Conservation (phyloP, 768 basidiomycete species). For the Leccinum barrowsii region DNA sequence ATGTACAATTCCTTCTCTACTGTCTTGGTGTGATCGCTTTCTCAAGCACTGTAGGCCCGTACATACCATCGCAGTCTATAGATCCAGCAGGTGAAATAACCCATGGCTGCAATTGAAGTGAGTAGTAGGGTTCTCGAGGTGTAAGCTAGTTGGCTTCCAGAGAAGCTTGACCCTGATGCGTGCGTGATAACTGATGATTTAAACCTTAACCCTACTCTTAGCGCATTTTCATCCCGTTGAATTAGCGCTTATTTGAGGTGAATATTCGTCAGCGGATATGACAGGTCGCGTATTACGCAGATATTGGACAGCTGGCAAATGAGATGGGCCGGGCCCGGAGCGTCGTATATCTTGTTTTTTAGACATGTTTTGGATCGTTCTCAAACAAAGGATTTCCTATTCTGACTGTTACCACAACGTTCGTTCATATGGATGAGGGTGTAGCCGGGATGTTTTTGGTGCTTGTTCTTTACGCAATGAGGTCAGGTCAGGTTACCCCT, state of each 20-base stretch:
- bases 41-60: neutral
- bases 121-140: too few species aligned
- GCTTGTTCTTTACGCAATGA: neutral
- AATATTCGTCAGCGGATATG: neutral
- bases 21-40: neutral
- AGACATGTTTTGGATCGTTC: neutral
- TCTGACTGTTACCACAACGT: neutral
- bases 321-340: neutral
- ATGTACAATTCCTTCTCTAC: neutral
- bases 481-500: neutral
- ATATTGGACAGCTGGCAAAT: neutral
- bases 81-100: neutral
- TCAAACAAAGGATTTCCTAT: neutral
- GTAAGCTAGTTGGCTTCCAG: neutral
- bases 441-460: neutral
- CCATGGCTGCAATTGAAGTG: neutral
- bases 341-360: neutral
- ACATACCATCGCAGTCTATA: neutral
- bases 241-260: neutral
- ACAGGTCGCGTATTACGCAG: neutral
- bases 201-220: neutral
- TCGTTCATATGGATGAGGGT: neutral
- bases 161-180: neutral
- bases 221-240: neutral
- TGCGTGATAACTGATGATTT: neutral